Evolutionary conservation across 768 basidiomycete genomes (phyloP).

Genomic region (Suillus hirtellus): DNA sequence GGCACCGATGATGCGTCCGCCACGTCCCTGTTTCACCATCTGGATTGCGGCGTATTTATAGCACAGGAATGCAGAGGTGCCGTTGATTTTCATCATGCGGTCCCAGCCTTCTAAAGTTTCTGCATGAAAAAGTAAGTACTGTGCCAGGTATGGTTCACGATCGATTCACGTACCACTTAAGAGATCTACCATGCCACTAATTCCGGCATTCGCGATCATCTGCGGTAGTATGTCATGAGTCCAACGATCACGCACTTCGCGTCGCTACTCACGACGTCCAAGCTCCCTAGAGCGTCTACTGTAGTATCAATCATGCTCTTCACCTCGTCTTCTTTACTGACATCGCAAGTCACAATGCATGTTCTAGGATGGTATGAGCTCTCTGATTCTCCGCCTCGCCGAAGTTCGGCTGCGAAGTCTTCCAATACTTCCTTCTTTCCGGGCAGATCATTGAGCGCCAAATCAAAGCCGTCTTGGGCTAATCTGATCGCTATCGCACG

Average conservation of each 20-base stretch:
- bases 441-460: constrained; percentile 33
- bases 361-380: constrained; percentile 15
- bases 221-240: neutral
- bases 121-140: neutral
- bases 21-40: constrained; percentile 40
- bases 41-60: constrained; percentile 41
- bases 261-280: constrained; percentile 45
- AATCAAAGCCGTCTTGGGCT: constrained; percentile 34
- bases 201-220: constrained; percentile 32
- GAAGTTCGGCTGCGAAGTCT: constrained; percentile 30
- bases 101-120: constrained; percentile 27
- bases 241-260: neutral
- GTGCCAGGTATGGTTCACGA: neutral
- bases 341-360: constrained; percentile 37
- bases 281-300: constrained; percentile 36
- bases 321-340: constrained; percentile 44
- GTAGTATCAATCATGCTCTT: constrained; percentile 37
- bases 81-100: constrained; percentile 31
- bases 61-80: constrained; percentile 36
- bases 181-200: constrained; percentile 16
- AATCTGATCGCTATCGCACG: constrained; percentile 34
- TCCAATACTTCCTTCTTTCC: constrained; percentile 30
- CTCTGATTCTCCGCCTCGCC: constrained; percentile 23
- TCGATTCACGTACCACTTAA: neutral
- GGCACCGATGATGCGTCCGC: constrained; percentile 41